These are phyloP conservation scores for Prosopis cineraria DNA, from an alignment of 306 rosid genomes.

Conservation along the genomic window DNA sequence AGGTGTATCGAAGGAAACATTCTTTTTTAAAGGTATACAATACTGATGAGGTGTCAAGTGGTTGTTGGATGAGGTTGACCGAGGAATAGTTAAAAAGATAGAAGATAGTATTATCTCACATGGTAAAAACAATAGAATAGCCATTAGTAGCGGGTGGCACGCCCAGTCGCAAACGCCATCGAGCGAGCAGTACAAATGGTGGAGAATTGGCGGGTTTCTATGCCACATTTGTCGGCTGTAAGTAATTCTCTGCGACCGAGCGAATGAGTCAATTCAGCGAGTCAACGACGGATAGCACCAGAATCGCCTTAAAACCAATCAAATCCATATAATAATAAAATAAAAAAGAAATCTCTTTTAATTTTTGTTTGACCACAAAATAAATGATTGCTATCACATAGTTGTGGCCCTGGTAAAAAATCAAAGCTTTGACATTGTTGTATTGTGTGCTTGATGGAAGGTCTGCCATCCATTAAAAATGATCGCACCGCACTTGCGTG, in stretches of 20 bases:
- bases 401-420: background rate
- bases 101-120: background rate
- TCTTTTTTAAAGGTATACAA: background rate
- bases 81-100: conserved; percentile 28
- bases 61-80: conserved; percentile 24
- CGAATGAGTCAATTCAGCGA: background rate
- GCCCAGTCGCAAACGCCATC: conserved; percentile 11
- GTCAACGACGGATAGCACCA: background rate
- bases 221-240: conserved; percentile 40
- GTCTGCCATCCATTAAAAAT: conserved; percentile 24
- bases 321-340: background rate
- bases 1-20: background rate
- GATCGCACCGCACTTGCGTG: conserved; percentile 16
- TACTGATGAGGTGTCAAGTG: background rate
- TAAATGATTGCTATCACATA: background rate
- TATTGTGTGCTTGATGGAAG: conserved; percentile 9
- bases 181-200: conserved; percentile 29
- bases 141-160: conserved; percentile 31
- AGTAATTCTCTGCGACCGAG: background rate
- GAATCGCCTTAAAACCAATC: background rate
- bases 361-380: background rate
- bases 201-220: conserved; percentile 34
- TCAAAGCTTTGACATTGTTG: background rate
- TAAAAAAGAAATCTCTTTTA: background rate
- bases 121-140: background rate